These are phyloP conservation scores for Magnaporthiopsis poae DNA, from an alignment of 2,329 filamentous ascomycete genomes.

Conservation along the genomic window DNA sequence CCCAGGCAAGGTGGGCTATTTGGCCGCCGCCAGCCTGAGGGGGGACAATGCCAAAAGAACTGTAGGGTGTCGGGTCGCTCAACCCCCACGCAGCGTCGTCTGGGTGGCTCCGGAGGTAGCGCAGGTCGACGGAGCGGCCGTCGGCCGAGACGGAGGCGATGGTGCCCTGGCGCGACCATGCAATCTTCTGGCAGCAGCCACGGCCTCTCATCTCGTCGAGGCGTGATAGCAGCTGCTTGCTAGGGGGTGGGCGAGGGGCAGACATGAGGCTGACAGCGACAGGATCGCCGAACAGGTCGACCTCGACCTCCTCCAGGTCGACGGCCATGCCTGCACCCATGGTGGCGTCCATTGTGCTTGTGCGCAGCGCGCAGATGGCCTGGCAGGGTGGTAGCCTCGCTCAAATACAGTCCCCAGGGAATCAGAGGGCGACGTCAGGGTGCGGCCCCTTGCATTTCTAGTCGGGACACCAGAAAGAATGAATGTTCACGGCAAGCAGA, in stretches of 20 bases:
- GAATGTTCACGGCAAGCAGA: too few relatives aligned
- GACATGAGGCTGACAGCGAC: constrained; percentile 33
- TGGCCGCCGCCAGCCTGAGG: constrained; percentile 42
- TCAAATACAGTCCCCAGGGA: neutral
- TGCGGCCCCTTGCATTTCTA: neutral
- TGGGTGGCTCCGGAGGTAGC: constrained; percentile 59
- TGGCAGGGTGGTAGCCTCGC: neutral
- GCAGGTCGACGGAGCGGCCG: constrained; percentile 60
- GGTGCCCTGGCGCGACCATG: constrained; percentile 80
- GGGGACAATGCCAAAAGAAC: constrained; percentile 50
- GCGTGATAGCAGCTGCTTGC: constrained; percentile 60
- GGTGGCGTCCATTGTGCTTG: constrained; percentile 33
- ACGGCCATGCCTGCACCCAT: constrained; percentile 45
- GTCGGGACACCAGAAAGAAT: too few relatives aligned
- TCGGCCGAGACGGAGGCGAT: constrained; percentile 72
- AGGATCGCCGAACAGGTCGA: constrained; percentile 37
- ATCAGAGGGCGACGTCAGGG: neutral
- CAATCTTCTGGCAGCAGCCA: constrained; percentile 71
- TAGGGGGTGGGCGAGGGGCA: constrained; percentile 39
- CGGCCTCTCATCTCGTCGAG: constrained; percentile 66
- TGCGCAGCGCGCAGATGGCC: too few relatives aligned
- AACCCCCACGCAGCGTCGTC: constrained; percentile 66
- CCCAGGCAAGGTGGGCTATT: constrained; percentile 76
- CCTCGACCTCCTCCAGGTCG: constrained; percentile 64
- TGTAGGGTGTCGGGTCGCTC: constrained; percentile 57